Evolutionary conservation across 2,329 filamentous ascomycete species (phyloP).

Genomic region (Colletotrichum lini): DNA sequence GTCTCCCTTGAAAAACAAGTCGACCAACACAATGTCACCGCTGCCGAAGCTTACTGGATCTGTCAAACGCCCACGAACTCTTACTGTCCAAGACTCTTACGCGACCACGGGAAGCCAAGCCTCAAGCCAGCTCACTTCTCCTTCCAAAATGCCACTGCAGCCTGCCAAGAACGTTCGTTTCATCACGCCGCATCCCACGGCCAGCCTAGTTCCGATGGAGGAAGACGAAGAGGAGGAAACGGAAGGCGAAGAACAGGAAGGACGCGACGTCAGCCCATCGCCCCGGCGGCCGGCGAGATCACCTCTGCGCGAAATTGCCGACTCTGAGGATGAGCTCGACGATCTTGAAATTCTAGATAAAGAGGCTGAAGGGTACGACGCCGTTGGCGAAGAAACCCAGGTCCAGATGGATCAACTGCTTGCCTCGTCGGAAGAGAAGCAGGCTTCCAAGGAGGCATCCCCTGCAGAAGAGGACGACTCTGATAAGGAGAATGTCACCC

Average conservation of each 20-base stretch:
- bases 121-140: constrained; percentile 32
- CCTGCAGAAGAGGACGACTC: constrained; percentile 35
- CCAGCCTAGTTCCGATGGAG: constrained; percentile 27
- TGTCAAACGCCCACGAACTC: constrained; percentile 48
- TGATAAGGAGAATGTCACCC: constrained; percentile 40
- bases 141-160: constrained; percentile 45
- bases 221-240: constrained; percentile 25
- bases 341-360: constrained; percentile 39
- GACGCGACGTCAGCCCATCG: constrained; percentile 27
- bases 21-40: constrained; percentile 46
- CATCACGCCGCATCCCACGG: constrained; percentile 40
- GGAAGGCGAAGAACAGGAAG: constrained; percentile 26
- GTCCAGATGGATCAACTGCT: constrained; percentile 39
- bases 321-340: constrained; percentile 62
- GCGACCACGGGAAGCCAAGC: constrained; percentile 48
- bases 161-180: constrained; percentile 40
- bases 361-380: constrained; percentile 41
- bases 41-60: constrained; percentile 26
- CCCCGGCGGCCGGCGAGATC: constrained; percentile 26
- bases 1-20: constrained; percentile 58
- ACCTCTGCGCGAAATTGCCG: constrained; percentile 60
- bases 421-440: constrained; percentile 36
- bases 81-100: constrained; percentile 64
- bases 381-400: constrained; percentile 42
- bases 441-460: constrained; percentile 16